A percentile compares a stretch with the other conserved stretches of the same genome.
These are phyloP conservation scores for Crithidia acanthocephali DNA, from an alignment of 208 protist species.

Conservation along the genomic window DNA sequence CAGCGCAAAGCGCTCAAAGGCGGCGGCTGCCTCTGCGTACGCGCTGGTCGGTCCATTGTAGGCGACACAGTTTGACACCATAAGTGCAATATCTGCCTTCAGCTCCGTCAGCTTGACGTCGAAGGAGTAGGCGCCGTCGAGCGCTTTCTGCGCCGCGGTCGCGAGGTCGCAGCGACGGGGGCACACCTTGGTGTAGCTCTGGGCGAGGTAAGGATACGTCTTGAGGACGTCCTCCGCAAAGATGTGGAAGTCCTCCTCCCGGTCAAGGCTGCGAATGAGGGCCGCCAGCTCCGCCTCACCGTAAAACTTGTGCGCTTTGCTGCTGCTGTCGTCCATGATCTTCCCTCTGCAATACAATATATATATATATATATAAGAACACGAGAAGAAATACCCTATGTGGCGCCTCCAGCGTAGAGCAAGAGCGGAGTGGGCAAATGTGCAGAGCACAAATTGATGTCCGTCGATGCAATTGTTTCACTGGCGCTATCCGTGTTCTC, in stretches of 20 bases:
- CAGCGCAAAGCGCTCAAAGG: slow-evolving; percentile 74
- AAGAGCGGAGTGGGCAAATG: too few species aligned
- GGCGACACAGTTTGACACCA: slow-evolving; percentile 85
- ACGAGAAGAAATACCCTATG: too few species aligned
- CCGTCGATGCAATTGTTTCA: too few species aligned
- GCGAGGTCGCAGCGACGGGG: slow-evolving; percentile 77
- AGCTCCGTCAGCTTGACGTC: slow-evolving; percentile 60
- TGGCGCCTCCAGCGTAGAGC: too few species aligned
- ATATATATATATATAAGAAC: too few species aligned
- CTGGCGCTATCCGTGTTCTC: too few species aligned
- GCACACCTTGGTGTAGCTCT: slow-evolving; percentile 76
- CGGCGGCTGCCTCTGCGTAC: slow-evolving; percentile 51
- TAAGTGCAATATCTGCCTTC: slow-evolving; percentile 71
- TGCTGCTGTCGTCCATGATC: not conserved
- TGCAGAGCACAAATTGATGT: too few species aligned
- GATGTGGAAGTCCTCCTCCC: slow-evolving; percentile 70
- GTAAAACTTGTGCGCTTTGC: slow-evolving; percentile 35
- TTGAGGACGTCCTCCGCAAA: slow-evolving; percentile 80
- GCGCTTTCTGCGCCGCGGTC: slow-evolving; percentile 67
- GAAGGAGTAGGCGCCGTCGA: slow-evolving; percentile 62
- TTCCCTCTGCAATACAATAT: too few species aligned
- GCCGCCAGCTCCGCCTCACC: slow-evolving; percentile 62
- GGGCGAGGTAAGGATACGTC: slow-evolving; percentile 77
- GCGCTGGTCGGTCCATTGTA: slow-evolving; percentile 74
- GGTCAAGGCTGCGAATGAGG: slow-evolving; percentile 72